Conservation (phyloP, 2,329 filamentous ascomycete genomes). For the Alternaria solani region DNA sequence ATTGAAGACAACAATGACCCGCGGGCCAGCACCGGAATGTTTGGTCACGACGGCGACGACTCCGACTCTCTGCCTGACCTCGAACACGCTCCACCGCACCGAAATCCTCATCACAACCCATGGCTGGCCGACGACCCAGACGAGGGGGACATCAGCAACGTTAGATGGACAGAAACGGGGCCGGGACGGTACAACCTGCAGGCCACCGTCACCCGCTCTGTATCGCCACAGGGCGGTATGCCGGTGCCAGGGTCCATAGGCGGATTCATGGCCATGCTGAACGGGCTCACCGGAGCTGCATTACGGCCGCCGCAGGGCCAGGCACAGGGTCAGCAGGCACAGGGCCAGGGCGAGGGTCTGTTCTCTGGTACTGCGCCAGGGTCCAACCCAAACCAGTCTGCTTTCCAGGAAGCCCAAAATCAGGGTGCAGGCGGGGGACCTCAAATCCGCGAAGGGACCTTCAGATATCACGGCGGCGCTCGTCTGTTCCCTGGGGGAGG, state of each 20-base stretch:
- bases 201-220: constrained; percentile 45
- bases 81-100: constrained; percentile 30
- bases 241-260: constrained; percentile 44
- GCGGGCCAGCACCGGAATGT: constrained; percentile 52
- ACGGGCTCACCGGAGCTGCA: constrained; percentile 53
- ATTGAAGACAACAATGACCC: constrained; percentile 69
- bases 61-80: constrained; percentile 38
- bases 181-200: constrained; percentile 48
- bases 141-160: constrained; percentile 58
- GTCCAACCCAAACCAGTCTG: constrained; percentile 18
- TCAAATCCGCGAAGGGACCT: constrained; percentile 29
- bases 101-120: constrained; percentile 57
- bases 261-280: constrained; percentile 58
- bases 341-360: constrained; percentile 20
- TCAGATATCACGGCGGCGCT: constrained; percentile 44
- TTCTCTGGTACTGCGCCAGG: constrained; percentile 19
- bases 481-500: constrained; percentile 61
- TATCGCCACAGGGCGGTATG: constrained; percentile 36
- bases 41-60: constrained; percentile 40
- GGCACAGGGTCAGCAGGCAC: constrained; percentile 17
- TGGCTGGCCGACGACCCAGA: constrained; percentile 60
- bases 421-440: constrained; percentile 22
- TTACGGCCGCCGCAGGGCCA: constrained; percentile 22
- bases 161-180: constrained; percentile 52
- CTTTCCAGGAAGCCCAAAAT: constrained; percentile 25